Conservation (phyloP, 352 stramenopile species). For the Phytophthora megakarya region DNA sequence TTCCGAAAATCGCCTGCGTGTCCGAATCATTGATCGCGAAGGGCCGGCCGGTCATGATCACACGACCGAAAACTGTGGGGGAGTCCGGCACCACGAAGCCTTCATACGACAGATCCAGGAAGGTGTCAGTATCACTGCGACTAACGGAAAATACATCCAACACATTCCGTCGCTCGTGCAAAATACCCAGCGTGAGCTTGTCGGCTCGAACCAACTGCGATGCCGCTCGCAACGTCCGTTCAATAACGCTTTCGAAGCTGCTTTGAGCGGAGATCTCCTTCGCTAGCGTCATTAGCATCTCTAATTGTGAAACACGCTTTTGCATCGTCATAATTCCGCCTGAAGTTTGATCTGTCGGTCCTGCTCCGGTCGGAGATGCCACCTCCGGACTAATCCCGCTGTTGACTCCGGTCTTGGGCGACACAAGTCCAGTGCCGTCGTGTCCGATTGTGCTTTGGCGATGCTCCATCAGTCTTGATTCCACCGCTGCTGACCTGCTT, state of each 20-base stretch:
- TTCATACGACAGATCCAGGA: slow-evolving; percentile 36
- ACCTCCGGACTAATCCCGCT: background rate
- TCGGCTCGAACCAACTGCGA: slow-evolving; percentile 62
- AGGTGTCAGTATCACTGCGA: background rate
- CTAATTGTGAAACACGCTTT: slow-evolving; percentile 58
- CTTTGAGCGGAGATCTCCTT: slow-evolving; percentile 67
- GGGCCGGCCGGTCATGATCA: slow-evolving; percentile 66
- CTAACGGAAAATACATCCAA: slow-evolving; percentile 57
- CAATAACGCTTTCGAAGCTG: slow-evolving; percentile 62
- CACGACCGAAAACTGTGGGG: slow-evolving; percentile 63
- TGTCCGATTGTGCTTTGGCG: slow-evolving; percentile 39
- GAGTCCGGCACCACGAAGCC: slow-evolving; percentile 62
- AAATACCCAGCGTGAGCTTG: slow-evolving; percentile 67
- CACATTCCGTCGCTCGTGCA: slow-evolving; percentile 64
- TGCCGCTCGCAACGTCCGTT: slow-evolving; percentile 52
- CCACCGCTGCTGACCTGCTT: slow-evolving; percentile 44
- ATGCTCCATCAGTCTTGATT: slow-evolving; percentile 55
- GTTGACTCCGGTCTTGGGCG: slow-evolving; percentile 5
- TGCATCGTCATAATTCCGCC: slow-evolving; percentile 40
- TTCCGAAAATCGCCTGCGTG: slow-evolving; percentile 64
- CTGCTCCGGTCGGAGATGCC: background rate
- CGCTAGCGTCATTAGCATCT: slow-evolving; percentile 58
- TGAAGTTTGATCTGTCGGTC: slow-evolving; percentile 7
- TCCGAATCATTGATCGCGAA: slow-evolving; percentile 63
- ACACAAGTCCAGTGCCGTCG: background rate